Evolutionary conservation across 768 basidiomycete species (phyloP), one percentile per base, ranked within the genome.

Genomic region (Lanmaoa rubissima): DNA sequence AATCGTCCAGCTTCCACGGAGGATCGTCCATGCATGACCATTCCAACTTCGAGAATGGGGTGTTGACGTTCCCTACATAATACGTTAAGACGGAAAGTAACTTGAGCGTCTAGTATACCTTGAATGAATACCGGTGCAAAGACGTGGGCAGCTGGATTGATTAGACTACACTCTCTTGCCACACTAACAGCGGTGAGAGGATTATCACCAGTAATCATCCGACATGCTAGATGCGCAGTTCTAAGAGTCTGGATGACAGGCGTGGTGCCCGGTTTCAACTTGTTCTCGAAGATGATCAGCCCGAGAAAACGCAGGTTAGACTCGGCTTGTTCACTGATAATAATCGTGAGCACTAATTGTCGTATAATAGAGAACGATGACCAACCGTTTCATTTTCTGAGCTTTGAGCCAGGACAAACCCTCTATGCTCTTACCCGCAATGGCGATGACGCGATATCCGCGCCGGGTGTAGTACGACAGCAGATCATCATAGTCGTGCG

Each of bases 151-250:
- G 91, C 88, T 61, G 92, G 90, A 58, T 85, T 90, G 63, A 98
- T 86, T 53, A 99, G 75, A 41, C 83, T 83, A 61, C 96, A 98
- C 74, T 99, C 97, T 56, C 95, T 79, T 1, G 94, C 97, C 38
- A 99, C 96, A 62, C 94, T 97, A 65, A 98, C 90, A 5, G 96
- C 97, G 7, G 97, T 99, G 40, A 97, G 78, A 34, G 94, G 87
- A 61, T 99, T 99, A 68, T 99, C 97, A 11, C 97, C 97, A 1
- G 97, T 99, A 49, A 97, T 95, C 97, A 99, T 98, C 61, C 95
- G 81, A 65, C 93, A 95, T 19, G 93, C 90, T 38, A 99, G 75
- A 74, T 98, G 94, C 1, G 97, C 97, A 2, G 82, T 79, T 51
- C 94, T 86, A 16, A 99, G 79, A 1, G 87, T 86, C 58, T 93